phyloP scores from a whole-genome alignment of 208 protist genomes.

The Endotrypanum monterogeii region DNA sequence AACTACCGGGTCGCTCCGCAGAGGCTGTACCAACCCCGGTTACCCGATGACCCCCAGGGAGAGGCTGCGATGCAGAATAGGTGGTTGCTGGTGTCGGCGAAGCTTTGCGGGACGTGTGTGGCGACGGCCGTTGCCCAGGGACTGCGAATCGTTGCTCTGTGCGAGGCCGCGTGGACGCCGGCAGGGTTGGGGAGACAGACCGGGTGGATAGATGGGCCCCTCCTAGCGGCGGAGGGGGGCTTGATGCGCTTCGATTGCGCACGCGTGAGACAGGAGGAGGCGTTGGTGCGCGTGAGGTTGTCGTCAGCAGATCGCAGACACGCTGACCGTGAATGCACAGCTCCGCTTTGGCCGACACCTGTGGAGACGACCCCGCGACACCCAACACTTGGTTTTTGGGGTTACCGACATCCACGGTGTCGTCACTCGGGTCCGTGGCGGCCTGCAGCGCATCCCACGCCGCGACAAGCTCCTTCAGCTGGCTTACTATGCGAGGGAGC shows the following conservation, averaged over 20 bases:
- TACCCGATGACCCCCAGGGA: background rate
- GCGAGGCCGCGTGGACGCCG: background rate
- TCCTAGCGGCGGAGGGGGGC: conserved; percentile 1
- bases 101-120: background rate
- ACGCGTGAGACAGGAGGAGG: background rate
- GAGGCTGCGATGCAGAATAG: background rate
- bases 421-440: conserved; percentile 12
- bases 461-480: conserved; percentile 38
- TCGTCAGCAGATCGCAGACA: conserved; percentile 25
- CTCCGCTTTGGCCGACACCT: conserved; percentile 12
- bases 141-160: background rate
- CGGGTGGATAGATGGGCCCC: background rate
- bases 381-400: background rate
- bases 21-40: background rate
- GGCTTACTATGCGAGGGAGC: conserved; percentile 54
- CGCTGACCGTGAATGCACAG: conserved; percentile 29
- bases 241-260: conserved; percentile 2
- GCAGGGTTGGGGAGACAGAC: background rate
- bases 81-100: background rate
- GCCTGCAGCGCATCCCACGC: conserved; percentile 53
- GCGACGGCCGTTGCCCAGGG: background rate
- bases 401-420: conserved; percentile 6
- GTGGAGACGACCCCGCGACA: background rate
- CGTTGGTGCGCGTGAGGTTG: background rate
- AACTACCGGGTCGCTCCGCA: background rate